Base-by-base conservation (phyloP, 2,329 filamentous ascomycete species). In the Talaromyces sp. region DNA sequence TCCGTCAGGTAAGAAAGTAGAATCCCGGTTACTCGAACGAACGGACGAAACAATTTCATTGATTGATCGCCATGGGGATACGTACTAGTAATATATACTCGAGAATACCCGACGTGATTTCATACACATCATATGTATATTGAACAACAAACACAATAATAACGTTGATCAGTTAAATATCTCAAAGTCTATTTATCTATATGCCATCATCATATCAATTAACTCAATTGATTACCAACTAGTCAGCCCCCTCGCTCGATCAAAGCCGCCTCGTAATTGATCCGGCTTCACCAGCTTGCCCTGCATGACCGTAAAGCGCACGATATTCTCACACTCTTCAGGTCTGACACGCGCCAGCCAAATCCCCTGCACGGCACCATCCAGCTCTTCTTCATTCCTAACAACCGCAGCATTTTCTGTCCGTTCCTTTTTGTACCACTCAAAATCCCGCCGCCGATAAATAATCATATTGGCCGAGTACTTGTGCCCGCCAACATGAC, bases 401-500 rank as follows among this genome's bases (percentile, higher is more conserved):
- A 72, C 66, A 1, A 1, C 76, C 76, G 57, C 77, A n/a, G n/a
- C 77, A 9, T 32, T 55, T 8, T 63, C 65, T 5, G 21, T 58
- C 66, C 59, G n/a, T n/a, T 60, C 56, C 52, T 66, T 67, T 14
- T 63, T 64, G 57, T 72, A 71, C 72, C 73, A 75, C 4, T 74
- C 71, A 26, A 74, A 71, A 63, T 72, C 75, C 8, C 81, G 80
- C 19, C 83, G 82, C 10, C 94, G 84, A 74, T 99, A 97, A 1
- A 99, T 81, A 80, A 99, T 90, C 67, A 97, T 86, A 69, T 99
- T 99, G 29, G 94, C 94, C 53, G 88, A 87, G 77, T 96, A 97
- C 79, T 97, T 97, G 80, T 99, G 94, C 0, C 94, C 94, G 29
- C 94, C 94, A 2, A 97, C 92, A 71, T 99, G 94, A 66, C 87